These are phyloP conservation scores for Kodamaea kaohsiungensis DNA, from an alignment of 805 yeast genomes.

Conservation along the genomic window DNA sequence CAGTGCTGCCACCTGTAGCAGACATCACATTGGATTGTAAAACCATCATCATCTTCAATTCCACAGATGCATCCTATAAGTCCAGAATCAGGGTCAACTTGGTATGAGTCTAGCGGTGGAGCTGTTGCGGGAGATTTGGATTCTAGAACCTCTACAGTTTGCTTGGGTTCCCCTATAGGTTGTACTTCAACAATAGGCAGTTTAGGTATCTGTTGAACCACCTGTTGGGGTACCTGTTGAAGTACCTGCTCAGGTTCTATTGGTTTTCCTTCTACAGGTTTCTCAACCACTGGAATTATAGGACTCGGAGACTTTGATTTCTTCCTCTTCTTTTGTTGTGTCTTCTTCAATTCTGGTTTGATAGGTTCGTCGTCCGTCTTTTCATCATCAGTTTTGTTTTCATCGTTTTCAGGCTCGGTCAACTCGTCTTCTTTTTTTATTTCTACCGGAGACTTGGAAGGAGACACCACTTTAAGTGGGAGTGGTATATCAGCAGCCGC, in stretches of 20 bases:
- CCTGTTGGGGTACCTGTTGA: no score
- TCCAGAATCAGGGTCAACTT: slow-evolving; percentile 81
- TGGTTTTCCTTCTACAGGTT: not conserved
- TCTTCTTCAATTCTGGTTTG: not conserved
- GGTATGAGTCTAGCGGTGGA: slow-evolving; percentile 48
- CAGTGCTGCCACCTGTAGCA: slow-evolving; percentile 97
- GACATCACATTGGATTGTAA: slow-evolving; percentile 90
- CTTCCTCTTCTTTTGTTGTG: slow-evolving; percentile 1
- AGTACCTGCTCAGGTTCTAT: not conserved
- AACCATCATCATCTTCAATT: slow-evolving; percentile 85
- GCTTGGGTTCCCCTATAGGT: not conserved
- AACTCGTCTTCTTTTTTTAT: slow-evolving; percentile 12
- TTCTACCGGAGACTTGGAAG: slow-evolving; percentile 5
- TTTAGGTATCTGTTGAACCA: not conserved
- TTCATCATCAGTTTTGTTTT: slow-evolving; percentile 30
- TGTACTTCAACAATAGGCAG: not conserved
- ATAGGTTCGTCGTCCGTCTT: slow-evolving; percentile 9
- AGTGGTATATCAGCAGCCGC: slow-evolving; percentile 79
- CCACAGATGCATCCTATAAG: slow-evolving; percentile 88
- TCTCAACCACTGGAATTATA: not conserved
- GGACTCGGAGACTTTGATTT: not conserved
- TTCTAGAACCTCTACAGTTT: not conserved
- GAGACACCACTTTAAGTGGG: slow-evolving; percentile 40
- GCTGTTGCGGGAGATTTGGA: slow-evolving; percentile 6
- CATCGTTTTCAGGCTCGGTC: slow-evolving; percentile 24